Evolutionary conservation across 2,329 filamentous ascomycete genomes (phyloP).

Genomic region (Emmonsiellopsis sp.): DNA sequence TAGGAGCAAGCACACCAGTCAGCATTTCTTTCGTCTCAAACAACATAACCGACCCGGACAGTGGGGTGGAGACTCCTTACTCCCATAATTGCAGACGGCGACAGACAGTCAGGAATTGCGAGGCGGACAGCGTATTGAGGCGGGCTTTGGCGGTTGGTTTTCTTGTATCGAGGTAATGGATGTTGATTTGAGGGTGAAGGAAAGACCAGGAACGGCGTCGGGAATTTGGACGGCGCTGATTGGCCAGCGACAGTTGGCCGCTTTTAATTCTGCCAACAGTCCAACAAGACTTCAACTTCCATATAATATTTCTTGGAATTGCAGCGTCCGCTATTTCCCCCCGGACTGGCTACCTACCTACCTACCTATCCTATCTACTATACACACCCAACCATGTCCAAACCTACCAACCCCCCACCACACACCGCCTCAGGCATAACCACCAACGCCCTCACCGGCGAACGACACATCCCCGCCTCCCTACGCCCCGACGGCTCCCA

Average conservation of each 20-base stretch:
- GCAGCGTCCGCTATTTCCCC: background rate
- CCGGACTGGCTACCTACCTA: too few species aligned
- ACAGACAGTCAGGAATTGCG: too few species aligned
- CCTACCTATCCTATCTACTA: too few species aligned
- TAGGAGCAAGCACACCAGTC: conserved; percentile 18
- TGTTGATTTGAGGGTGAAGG: background rate
- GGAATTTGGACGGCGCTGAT: conserved; percentile 10
- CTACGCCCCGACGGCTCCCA: conserved; percentile 78
- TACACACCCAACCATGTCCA: conserved; percentile 32
- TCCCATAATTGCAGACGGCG: too few species aligned
- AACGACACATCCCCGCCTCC: conserved; percentile 83
- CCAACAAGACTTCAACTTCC: too few species aligned
- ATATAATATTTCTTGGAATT: background rate
- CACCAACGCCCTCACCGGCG: conserved; percentile 63
- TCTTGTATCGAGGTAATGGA: background rate
- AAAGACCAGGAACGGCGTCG: conserved; percentile 5
- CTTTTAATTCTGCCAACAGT: conserved; percentile 1
- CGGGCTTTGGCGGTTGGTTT: conserved; percentile 22
- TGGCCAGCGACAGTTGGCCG: conserved; percentile 4
- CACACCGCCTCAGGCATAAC: conserved; percentile 57
- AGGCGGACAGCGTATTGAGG: background rate
- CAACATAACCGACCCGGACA: conserved; percentile 6
- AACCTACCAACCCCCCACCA: conserved; percentile 38
- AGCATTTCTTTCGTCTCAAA: conserved; percentile 27
- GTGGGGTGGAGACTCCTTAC: too few species aligned